Conservation (phyloP, 306 rosid genomes). For the Lotus japonicus region DNA sequence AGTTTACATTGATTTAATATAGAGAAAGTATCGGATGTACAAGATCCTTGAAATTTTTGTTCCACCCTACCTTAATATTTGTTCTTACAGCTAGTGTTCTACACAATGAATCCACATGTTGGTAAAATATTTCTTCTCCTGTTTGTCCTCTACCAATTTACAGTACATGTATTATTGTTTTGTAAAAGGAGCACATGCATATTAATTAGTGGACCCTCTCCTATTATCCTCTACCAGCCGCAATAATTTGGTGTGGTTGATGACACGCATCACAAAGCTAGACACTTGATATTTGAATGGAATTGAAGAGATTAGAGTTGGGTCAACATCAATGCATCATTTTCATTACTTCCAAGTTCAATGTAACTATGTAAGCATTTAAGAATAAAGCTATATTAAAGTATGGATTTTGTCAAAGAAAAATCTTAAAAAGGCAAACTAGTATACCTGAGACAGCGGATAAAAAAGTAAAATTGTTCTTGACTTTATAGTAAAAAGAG, state of each 20-base stretch:
- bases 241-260: too few relatives aligned
- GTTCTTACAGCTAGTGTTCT: neutral
- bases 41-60: slow-evolving; percentile 26
- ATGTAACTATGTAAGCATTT: too few relatives aligned
- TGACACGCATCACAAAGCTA: too few relatives aligned
- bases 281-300: neutral
- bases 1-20: slow-evolving; percentile 14
- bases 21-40: slow-evolving; percentile 1
- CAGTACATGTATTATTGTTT: too few relatives aligned
- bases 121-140: neutral
- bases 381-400: too few relatives aligned
- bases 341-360: too few relatives aligned
- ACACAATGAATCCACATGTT: neutral
- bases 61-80: slow-evolving; percentile 3
- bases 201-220: too few relatives aligned
- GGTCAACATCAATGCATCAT: neutral
- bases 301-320: neutral
- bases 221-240: too few relatives aligned
- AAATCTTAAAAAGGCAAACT: neutral
- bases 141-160: neutral
- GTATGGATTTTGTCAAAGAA: neutral
- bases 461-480: neutral
- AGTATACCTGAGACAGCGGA: neutral
- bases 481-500: neutral
- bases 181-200: too few relatives aligned